A percentile compares a stretch with the other conserved stretches of the same genome.
Evolutionary conservation across 2,329 filamentous ascomycete species (phyloP).

Genomic region (Cladosporium halotolerans): DNA sequence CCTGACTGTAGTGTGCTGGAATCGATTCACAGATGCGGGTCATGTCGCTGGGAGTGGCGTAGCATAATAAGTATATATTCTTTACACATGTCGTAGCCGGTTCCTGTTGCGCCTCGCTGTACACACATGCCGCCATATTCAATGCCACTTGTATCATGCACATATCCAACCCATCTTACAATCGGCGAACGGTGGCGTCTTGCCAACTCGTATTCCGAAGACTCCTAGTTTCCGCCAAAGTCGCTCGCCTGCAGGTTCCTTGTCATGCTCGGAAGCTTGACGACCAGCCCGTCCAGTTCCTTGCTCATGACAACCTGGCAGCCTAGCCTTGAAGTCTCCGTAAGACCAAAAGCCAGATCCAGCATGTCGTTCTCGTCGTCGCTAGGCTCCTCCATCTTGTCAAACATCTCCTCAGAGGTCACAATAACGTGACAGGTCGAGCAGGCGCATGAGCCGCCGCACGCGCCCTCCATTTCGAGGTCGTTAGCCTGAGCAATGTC

Average conservation of each 20-base stretch:
- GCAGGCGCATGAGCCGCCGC: constrained; percentile 88
- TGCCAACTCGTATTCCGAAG: neutral
- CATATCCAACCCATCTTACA: no score
- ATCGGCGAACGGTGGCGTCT: neutral
- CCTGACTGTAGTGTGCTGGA: no score
- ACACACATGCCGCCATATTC: constrained; percentile 4
- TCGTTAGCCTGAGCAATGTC: constrained; percentile 94
- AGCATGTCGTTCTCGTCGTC: constrained; percentile 72
- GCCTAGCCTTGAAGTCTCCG: constrained; percentile 75
- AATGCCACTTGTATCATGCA: neutral
- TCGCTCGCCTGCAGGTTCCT: constrained; percentile 93
- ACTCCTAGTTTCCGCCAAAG: constrained; percentile 48
- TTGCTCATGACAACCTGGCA: constrained; percentile 91
- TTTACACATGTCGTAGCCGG: neutral
- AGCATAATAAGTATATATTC: constrained; percentile 5
- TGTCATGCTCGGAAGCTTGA: constrained; percentile 87
- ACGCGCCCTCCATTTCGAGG: constrained; percentile 96
- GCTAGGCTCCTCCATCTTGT: constrained; percentile 39
- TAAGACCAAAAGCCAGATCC: constrained; percentile 82
- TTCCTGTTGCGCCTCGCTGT: constrained; percentile 9
- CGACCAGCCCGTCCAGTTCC: constrained; percentile 77
- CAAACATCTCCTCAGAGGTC: constrained; percentile 55
- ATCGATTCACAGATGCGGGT: no score
- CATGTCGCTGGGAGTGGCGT: constrained; percentile 8
- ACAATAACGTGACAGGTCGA: constrained; percentile 92